These are phyloP conservation scores for Dactylellina leptospora DNA, from an alignment of 2,329 filamentous ascomycete species.

Conservation along the genomic window DNA sequence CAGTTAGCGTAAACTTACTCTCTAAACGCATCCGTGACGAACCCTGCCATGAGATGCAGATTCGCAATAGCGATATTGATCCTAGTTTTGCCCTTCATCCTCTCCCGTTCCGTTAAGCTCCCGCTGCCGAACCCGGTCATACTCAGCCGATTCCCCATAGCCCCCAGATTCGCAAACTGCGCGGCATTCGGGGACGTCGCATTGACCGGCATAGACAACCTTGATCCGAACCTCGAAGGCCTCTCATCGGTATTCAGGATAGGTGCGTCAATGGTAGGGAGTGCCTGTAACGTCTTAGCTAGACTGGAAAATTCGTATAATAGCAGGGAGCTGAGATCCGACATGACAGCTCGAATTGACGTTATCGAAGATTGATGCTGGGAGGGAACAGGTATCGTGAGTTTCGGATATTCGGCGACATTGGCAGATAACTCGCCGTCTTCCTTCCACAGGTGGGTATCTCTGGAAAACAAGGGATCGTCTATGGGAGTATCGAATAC, in stretches of 20 bases:
- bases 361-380: conserved; percentile 74
- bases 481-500: conserved; percentile 76
- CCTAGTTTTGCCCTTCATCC: conserved; percentile 81
- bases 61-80: conserved; percentile 82
- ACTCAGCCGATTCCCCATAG: conserved; percentile 62
- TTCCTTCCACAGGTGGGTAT: conserved; percentile 37
- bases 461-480: conserved; percentile 63
- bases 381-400: conserved; percentile 74
- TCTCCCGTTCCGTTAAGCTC: conserved; percentile 77
- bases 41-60: conserved; percentile 85
- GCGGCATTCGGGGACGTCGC: conserved; percentile 69
- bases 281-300: conserved; percentile 75
- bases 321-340: conserved; percentile 76
- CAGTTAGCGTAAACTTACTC: conserved; percentile 63
- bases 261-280: conserved; percentile 80
- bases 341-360: conserved; percentile 82
- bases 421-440: conserved; percentile 42
- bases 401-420: conserved; percentile 62
- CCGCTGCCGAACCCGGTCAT: conserved; percentile 75
- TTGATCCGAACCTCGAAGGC: conserved; percentile 61
- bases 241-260: conserved; percentile 64
- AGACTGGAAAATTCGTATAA: conserved; percentile 79
- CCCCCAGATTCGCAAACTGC: conserved; percentile 60
- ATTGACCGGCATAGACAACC: conserved; percentile 82
- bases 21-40: conserved; percentile 86